A percentile compares a stretch with the other conserved stretches of the same genome.
Conservation (phyloP, 495 filamentous ascomycete species). For the Bryoglossum gracile region DNA sequence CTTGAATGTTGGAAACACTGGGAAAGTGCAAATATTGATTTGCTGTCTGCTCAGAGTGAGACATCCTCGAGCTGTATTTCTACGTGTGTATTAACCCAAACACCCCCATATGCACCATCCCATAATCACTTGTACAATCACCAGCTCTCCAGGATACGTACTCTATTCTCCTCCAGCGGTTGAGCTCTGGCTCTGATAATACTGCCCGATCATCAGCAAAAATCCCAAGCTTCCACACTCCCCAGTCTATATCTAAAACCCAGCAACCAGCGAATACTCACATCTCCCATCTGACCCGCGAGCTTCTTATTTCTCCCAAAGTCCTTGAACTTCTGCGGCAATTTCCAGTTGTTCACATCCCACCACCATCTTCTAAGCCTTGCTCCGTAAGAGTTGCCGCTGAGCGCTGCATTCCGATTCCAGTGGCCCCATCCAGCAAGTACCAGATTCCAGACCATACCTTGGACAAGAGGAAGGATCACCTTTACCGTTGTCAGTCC, state of each 20-base stretch:
- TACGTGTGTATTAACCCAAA: too few species aligned
- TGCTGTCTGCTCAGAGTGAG: too few species aligned
- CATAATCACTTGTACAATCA: background rate
- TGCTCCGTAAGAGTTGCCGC: slow-evolving; percentile 63
- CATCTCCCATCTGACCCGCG: slow-evolving; percentile 18
- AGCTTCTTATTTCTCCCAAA: slow-evolving; percentile 14
- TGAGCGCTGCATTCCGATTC: slow-evolving; percentile 65
- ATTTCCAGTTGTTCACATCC: slow-evolving; percentile 76
- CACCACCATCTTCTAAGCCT: slow-evolving; percentile 83
- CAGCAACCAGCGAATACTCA: slow-evolving; percentile 12
- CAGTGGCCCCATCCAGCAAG: slow-evolving; percentile 77
- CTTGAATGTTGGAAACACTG: too few species aligned
- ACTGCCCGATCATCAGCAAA: slow-evolving; percentile 21
- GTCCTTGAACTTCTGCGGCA: slow-evolving; percentile 33
- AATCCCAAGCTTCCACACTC: slow-evolving; percentile 1
- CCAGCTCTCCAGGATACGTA: background rate
- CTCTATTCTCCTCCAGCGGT: slow-evolving; percentile 4
- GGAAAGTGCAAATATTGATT: too few species aligned
- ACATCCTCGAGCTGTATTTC: too few species aligned
- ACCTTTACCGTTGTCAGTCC: slow-evolving; percentile 42
- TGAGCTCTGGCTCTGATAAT: slow-evolving; percentile 22
- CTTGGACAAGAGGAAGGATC: slow-evolving; percentile 75
- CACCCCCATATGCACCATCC: background rate
- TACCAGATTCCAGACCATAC: slow-evolving; percentile 71
- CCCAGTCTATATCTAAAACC: slow-evolving; percentile 2